These are phyloP conservation scores for Xylaria longipes DNA, from an alignment of 495 filamentous ascomycete species.

Conservation along the genomic window DNA sequence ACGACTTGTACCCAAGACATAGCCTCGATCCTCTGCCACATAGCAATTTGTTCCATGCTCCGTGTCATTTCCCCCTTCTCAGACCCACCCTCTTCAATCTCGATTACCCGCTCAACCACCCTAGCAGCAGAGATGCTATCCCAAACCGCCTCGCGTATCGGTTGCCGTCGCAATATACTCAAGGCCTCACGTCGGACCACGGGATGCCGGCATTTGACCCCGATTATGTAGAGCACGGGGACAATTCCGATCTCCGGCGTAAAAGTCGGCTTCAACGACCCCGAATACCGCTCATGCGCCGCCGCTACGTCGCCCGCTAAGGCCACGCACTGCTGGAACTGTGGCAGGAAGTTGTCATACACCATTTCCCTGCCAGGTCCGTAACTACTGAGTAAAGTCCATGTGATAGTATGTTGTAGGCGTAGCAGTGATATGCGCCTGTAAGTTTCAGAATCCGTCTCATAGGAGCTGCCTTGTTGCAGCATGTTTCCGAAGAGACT, in stretches of 20 bases:
- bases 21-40: slow-evolving; percentile 38
- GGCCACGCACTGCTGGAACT: slow-evolving; percentile 28
- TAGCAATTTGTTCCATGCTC: slow-evolving; percentile 33
- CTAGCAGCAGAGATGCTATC: slow-evolving; percentile 40
- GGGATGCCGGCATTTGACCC: slow-evolving; percentile 43
- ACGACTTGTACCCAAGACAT: slow-evolving; percentile 34
- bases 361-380: slow-evolving; percentile 30
- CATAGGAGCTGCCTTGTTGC: neutral
- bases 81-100: slow-evolving; percentile 33
- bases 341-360: slow-evolving; percentile 27
- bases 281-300: slow-evolving; percentile 17
- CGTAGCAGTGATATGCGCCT: slow-evolving; percentile 23
- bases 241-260: slow-evolving; percentile 32
- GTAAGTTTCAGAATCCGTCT: neutral
- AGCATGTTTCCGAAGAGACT: slow-evolving; percentile 26
- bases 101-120: slow-evolving; percentile 40
- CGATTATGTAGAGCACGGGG: slow-evolving; percentile 40
- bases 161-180: slow-evolving; percentile 38
- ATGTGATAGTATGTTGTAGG: slow-evolving; percentile 40
- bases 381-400: slow-evolving; percentile 35
- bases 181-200: slow-evolving; percentile 35
- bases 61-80: slow-evolving; percentile 24
- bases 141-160: slow-evolving; percentile 42
- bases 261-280: slow-evolving; percentile 26
- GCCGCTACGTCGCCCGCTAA: slow-evolving; percentile 2